Evolutionary conservation across 2,329 filamentous ascomycete genomes (phyloP).

Genomic region (Thelonectria blattea): DNA sequence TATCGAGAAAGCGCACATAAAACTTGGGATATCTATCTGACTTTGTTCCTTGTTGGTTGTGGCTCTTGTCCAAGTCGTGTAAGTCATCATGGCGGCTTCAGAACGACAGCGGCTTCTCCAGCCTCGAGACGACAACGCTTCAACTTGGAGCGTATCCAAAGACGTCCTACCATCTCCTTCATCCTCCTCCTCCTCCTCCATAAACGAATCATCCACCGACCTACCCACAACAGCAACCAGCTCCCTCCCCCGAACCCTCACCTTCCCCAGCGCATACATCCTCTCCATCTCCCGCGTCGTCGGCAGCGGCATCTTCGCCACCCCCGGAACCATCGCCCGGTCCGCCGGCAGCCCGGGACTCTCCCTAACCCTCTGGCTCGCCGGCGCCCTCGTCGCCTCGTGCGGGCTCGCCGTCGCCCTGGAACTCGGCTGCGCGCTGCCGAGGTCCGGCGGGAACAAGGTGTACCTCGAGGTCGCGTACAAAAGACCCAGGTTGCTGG

Average conservation of each 20-base stretch:
- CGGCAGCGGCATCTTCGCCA: conserved; percentile 75
- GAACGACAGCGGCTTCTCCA: conserved; percentile 23
- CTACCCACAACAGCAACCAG: neutral
- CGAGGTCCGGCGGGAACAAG: conserved; percentile 71
- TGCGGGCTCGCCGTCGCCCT: conserved; percentile 67
- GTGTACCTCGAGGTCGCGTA: conserved; percentile 76
- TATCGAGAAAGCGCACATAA: neutral
- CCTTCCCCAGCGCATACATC: conserved; percentile 69
- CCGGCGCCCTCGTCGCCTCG: conserved; percentile 66
- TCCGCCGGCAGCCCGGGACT: conserved; percentile 71
- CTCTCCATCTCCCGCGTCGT: conserved; percentile 72
- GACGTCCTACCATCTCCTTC: neutral
- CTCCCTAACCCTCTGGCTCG: conserved; percentile 66
- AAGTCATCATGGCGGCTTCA: neutral
- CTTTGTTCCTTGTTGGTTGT: neutral
- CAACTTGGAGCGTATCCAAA: conserved; percentile 7
- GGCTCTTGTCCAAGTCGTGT: conserved; percentile 1
- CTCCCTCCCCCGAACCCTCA: conserved; percentile 62
- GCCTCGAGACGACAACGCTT: neutral
- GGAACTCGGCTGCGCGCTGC: conserved; percentile 75
- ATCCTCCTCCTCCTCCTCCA: conserved; percentile 2
- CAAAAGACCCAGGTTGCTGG: conserved; percentile 65
- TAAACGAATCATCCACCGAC: conserved; percentile 19
- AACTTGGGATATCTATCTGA: neutral
- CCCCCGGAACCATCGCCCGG: conserved; percentile 70